A percentile compares a stretch with the other conserved stretches of the same genome.
phyloP scores from a whole-genome alignment of 2,329 filamentous ascomycete genomes.

The Sarocladium kiliense region DNA sequence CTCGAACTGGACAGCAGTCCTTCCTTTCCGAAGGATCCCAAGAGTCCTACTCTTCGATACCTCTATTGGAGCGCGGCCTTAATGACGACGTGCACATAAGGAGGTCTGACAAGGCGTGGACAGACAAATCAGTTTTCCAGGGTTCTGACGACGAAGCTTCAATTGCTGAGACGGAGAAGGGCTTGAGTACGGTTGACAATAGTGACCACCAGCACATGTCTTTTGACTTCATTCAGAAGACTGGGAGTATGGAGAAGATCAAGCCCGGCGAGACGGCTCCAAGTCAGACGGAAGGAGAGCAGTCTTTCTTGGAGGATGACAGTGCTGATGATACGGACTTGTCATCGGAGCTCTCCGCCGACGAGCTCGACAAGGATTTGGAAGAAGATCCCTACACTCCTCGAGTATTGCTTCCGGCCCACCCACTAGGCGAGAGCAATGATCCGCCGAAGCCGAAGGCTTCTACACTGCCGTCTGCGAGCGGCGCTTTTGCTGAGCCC shows the following conservation, averaged over 20 bases:
- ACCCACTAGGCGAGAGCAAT: constrained; percentile 24
- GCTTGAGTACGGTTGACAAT: constrained; percentile 13
- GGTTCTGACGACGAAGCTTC: constrained; percentile 37
- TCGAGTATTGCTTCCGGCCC: constrained; percentile 24
- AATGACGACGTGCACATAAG: constrained; percentile 44
- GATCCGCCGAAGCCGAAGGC: background rate
- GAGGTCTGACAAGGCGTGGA: constrained; percentile 42
- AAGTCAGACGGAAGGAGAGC: constrained; percentile 21
- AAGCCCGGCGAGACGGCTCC: constrained; percentile 28
- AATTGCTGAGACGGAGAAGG: constrained; percentile 17
- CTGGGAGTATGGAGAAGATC: constrained; percentile 44
- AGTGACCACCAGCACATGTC: constrained; percentile 35
- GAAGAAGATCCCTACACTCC: constrained; percentile 16
- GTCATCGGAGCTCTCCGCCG: constrained; percentile 57
- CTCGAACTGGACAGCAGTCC: constrained; percentile 34
- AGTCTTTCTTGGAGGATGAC: constrained; percentile 46
- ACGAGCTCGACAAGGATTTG: constrained; percentile 27
- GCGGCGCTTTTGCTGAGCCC: background rate
- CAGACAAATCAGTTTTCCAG: constrained; percentile 48
- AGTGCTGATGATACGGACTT: constrained; percentile 52
- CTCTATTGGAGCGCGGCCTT: constrained; percentile 65
- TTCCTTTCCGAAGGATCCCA: constrained; percentile 58
- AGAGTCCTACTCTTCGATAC: constrained; percentile 71
- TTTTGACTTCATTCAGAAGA: constrained; percentile 50
- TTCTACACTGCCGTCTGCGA: background rate